Conservation (phyloP, 306 rosid species). For the Rosa chinensis region DNA sequence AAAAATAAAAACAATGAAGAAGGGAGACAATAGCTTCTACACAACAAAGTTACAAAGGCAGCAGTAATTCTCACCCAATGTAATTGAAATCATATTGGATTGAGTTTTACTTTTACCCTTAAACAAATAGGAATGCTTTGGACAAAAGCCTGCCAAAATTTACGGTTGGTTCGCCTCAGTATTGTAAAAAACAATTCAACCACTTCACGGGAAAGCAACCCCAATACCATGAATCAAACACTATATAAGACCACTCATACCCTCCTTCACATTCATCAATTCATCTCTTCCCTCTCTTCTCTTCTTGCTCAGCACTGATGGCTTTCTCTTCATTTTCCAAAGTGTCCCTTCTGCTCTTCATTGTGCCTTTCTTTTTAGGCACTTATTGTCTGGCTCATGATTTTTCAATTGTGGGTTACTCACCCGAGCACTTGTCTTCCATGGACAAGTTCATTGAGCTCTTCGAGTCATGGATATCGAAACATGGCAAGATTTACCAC, state of each 20-base stretch:
- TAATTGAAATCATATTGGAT: background rate
- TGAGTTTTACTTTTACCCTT: conserved; percentile 5
- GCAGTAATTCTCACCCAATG: background rate
- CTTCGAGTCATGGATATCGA: conserved; percentile 44
- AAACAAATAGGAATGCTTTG: conserved; percentile 33
- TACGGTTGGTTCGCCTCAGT: background rate
- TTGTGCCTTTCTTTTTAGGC: conserved; percentile 26
- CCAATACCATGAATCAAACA: conserved; percentile 16
- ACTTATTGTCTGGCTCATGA: conserved; percentile 30
- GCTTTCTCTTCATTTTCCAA: conserved; percentile 34
- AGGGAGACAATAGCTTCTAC: conserved; percentile 1
- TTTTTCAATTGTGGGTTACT: conserved; percentile 46
- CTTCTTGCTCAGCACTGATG: conserved; percentile 21
- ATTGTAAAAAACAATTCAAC: conserved; percentile 21
- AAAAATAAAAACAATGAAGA: background rate
- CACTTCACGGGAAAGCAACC: conserved; percentile 45
- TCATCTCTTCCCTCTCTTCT: background rate
- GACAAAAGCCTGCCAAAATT: conserved; percentile 33
- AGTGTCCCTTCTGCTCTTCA: conserved; percentile 29
- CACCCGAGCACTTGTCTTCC: conserved; percentile 45
- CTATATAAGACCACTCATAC: conserved; percentile 19
- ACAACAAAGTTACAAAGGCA: background rate
- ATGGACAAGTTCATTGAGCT: conserved; percentile 42
- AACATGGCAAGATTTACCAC: conserved; percentile 39
- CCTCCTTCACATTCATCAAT: conserved; percentile 30